Evolutionary conservation across 371 early-diverging fungal species (phyloP).

Genomic region (Rhizopus sp.): DNA sequence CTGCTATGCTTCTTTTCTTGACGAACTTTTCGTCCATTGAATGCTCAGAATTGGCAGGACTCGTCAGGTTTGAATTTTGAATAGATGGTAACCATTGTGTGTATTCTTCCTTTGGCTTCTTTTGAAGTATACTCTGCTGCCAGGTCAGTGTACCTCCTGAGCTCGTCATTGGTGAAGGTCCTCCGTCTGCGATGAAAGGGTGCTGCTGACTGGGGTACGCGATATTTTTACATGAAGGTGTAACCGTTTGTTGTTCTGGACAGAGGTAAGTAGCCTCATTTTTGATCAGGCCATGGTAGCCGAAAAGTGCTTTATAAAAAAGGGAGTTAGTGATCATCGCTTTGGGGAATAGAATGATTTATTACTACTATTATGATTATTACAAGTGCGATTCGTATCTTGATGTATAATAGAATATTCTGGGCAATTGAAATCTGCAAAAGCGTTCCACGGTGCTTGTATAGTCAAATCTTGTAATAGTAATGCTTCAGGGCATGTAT

Average conservation of each 20-base stretch:
- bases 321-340: background rate
- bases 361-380: too few species aligned
- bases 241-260: background rate
- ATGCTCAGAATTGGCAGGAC: too few species aligned
- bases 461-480: constrained; percentile 18
- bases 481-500: constrained; percentile 3
- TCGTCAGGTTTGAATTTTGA: too few species aligned
- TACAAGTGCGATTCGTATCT: too few species aligned
- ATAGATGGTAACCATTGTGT: too few species aligned
- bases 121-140: constrained; percentile 10
- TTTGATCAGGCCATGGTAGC: background rate
- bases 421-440: background rate
- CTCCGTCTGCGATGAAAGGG: too few species aligned
- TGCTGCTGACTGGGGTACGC: background rate
- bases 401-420: background rate
- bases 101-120: background rate
- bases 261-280: background rate
- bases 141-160: constrained; percentile 4
- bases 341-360: background rate
- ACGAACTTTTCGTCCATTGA: too few species aligned
- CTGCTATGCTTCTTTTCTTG: background rate
- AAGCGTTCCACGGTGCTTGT: background rate
- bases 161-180: background rate
- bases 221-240: background rate
- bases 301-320: background rate